These are phyloP conservation scores for Trypanosoma avium DNA, from an alignment of 208 protist genomes.

Conservation along the genomic window DNA sequence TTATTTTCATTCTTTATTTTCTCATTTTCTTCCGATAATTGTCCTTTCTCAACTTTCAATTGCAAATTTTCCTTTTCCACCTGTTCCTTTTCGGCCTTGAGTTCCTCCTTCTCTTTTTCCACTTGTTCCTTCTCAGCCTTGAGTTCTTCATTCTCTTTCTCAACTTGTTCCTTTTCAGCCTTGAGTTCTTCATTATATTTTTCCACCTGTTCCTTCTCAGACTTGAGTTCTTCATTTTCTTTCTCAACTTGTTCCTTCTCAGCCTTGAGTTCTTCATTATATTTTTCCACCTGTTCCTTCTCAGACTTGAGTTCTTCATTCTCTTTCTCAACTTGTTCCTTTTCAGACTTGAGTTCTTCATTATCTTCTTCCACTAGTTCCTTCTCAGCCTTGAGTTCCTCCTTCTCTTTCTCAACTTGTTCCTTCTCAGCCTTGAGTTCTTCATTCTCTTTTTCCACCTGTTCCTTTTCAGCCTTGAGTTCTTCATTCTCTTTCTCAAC, in stretches of 20 bases:
- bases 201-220: too few relatives aligned
- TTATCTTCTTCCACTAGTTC: background rate
- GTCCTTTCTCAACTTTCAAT: background rate
- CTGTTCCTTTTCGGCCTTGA: background rate
- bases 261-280: background rate
- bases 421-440: too few relatives aligned
- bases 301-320: background rate
- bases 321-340: background rate
- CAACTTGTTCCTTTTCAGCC: background rate
- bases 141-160: background rate
- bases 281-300: background rate
- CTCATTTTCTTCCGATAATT: too few relatives aligned
- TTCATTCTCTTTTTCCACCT: too few relatives aligned
- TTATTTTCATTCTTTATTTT: background rate
- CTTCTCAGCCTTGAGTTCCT: too few relatives aligned
- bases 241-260: background rate
- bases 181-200: background rate
- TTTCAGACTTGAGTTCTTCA: background rate
- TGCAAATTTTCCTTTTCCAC: background rate
- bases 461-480: too few relatives aligned
- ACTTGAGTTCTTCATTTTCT: background rate
- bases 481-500: too few relatives aligned
- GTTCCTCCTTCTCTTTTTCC: background rate
- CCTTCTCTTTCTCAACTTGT: too few relatives aligned
- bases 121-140: background rate